Evolutionary conservation across 2,329 filamentous ascomycete genomes (phyloP), one percentile per base, ranked within the genome.

Genomic region (Trichoderma brevicompactum): DNA sequence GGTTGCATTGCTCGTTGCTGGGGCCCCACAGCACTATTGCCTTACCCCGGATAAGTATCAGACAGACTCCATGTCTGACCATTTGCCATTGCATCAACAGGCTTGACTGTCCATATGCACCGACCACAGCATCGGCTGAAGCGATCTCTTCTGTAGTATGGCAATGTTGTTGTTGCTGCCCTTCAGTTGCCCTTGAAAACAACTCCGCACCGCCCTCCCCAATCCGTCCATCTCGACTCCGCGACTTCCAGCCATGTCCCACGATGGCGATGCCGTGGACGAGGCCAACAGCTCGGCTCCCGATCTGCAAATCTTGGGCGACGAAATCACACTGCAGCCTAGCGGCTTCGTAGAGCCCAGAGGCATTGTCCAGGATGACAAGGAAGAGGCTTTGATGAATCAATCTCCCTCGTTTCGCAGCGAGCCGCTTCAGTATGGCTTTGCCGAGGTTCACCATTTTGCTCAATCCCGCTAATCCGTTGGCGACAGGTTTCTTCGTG

Each of bases 381-480:
- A 85, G 67, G 90, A 93, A 71, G 85, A 89, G 74, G 88, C 88
- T 19, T 80, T 94, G 70, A 88, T 94, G 80, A 88, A 90, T 76
- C 88, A 94, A 74, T 95, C 95, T 84, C 91, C 92, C 55, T 90
- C 93, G 52, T 97, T 98, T 77, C 89, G 94, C 65, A 82, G 85
- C 46, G 86, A 88, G 68, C 87, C 87, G 36, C 77, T 89, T 15
- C 85, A 87, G 82, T 86, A 77, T 56, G 79, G 41, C 70, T 41
- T 38, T n/a, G 28, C 55, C 68, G 56, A 62, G 28, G 43, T 10
- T 41, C 32, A 3, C 61, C 7, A 48, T 38, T 32, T 43, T 49
- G 10, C 17, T 53, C 38, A 15, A 19, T 61, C 63, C 17, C 40
- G 32, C 67, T 72, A 19, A 73, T 68, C 28, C 44, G 28, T 41